Evolutionary conservation across 1,139 yeast genomes (phyloP).

Genomic region (Yamadazyma blattariae): DNA sequence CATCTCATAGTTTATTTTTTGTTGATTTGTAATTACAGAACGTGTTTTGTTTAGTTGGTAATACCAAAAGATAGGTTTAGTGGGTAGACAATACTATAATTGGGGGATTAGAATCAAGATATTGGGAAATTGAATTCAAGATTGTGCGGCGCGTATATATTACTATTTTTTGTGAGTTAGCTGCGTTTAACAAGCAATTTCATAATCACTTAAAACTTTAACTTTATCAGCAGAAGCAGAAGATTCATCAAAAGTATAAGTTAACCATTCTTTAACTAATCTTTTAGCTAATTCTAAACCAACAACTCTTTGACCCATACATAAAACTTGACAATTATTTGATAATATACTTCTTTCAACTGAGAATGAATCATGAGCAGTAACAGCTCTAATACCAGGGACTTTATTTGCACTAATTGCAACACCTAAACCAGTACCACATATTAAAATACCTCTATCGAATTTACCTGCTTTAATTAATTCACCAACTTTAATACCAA

Average conservation of each 20-base stretch:
- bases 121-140: no score
- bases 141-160: no score
- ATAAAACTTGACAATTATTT: constrained; percentile 42
- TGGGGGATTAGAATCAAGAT: no score
- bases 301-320: constrained; percentile 49
- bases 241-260: constrained; percentile 35
- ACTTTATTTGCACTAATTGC: constrained; percentile 48
- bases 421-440: constrained; percentile 50
- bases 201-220: constrained; percentile 18
- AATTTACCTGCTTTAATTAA: constrained; percentile 34
- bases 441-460: constrained; percentile 42
- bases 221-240: constrained; percentile 45
- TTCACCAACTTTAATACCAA: constrained; percentile 43
- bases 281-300: constrained; percentile 44
- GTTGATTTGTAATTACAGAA: no score
- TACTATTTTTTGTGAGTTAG: no score
- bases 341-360: constrained; percentile 44
- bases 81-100: no score
- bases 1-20: no score
- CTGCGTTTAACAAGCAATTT: constrained; percentile 4
- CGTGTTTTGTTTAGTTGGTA: no score
- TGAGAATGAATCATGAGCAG: constrained; percentile 47
- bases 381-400: constrained; percentile 45
- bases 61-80: no score
- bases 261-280: constrained; percentile 42